Percentiles rank a stretch among this genome's conserved stretches.
Conservation (phyloP, 176 grass and related monocot species). For the Carex kokanica region DNA sequence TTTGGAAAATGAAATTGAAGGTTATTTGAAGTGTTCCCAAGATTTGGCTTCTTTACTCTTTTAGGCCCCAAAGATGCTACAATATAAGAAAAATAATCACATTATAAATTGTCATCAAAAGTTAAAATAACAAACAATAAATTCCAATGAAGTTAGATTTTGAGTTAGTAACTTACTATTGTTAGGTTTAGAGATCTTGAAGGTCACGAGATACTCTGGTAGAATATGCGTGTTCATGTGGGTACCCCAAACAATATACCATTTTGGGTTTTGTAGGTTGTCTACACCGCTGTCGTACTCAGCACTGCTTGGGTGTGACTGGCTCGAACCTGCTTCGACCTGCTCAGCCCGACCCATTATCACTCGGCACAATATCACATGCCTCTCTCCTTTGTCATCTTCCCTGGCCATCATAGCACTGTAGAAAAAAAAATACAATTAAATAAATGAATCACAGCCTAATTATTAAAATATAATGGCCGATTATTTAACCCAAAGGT, state of each 20-base stretch:
- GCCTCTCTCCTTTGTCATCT: slow-evolving; percentile 50
- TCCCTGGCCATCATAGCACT: slow-evolving; percentile 50
- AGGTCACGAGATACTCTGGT: slow-evolving; percentile 78
- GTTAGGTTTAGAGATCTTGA: slow-evolving; percentile 43
- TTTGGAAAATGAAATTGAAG: slow-evolving; percentile 31
- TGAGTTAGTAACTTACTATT: not conserved
- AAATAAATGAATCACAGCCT: not conserved
- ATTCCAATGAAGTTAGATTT: not conserved
- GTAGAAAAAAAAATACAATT: not conserved
- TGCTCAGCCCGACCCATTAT: slow-evolving; percentile 60
- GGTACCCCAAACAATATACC: slow-evolving; percentile 78
- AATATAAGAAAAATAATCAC: slow-evolving; percentile 8
- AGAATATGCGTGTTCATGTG: slow-evolving; percentile 77
- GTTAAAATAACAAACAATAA: not conserved
- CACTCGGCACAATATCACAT: slow-evolving; percentile 78
- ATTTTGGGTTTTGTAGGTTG: slow-evolving; percentile 42
- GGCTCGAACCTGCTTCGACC: slow-evolving; percentile 43
- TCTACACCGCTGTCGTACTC: slow-evolving; percentile 71
- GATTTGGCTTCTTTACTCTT: slow-evolving; percentile 28
- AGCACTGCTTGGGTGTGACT: slow-evolving; percentile 49
- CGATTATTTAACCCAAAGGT: not conserved
- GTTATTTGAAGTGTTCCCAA: slow-evolving; percentile 30
- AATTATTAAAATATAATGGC: not conserved
- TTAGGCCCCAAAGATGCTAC: slow-evolving; percentile 6
- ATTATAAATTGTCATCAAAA: not conserved